Base-by-base conservation (phyloP, 2,329 filamentous ascomycete genomes). In the Neonectria coccinea region DNA sequence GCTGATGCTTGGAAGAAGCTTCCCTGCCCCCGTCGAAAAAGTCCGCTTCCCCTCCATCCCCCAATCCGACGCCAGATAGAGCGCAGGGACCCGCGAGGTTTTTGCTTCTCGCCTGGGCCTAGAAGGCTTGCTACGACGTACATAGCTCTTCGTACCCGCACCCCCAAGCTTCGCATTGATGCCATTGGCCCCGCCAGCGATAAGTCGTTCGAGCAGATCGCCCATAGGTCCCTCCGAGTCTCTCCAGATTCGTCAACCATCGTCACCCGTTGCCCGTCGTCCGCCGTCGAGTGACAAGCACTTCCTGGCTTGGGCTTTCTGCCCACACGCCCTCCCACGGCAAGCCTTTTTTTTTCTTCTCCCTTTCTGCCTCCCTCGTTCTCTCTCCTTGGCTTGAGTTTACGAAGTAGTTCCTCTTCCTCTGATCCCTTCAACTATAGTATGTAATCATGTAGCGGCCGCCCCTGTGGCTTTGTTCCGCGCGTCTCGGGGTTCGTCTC, bases 151-250 rank as follows among this genome's bases (percentile, higher is more conserved):
- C 22, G 69, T 70, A 65, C 55, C 67, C 69, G 65, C 71, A 71
- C 68, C 67, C 69, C 67, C 67, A 57, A 73, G 65, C 71, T 73
- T 59, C 61, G 63, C 52, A 53, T 62, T 47, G 59, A 65, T 68
- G 51, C 62, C 59, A 74, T 74, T 74, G 71, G 71, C n/a, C 58
- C 63, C 56, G 22, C 56, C 39, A 66, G 58, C 63, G 66, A 65
- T 66, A 68, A 70, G 70, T 74, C 72, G 65, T 74, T 74, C 70
- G 69, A 74, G 72, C 65, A 73, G 70, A 73, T 71, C 71, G 63
- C 66, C 44, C 62, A 56, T 53, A 68, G 66, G 67, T 67, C 68
- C 70, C 70, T 69, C 36, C 18, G 25, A 41, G 41, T 41, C 36
- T 42, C 33, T 62, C 29, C 29, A 54, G 44, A 57, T 71, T 67